Base-by-base conservation (phyloP, 805 yeast species). In the Clavispora carvajalis region DNA sequence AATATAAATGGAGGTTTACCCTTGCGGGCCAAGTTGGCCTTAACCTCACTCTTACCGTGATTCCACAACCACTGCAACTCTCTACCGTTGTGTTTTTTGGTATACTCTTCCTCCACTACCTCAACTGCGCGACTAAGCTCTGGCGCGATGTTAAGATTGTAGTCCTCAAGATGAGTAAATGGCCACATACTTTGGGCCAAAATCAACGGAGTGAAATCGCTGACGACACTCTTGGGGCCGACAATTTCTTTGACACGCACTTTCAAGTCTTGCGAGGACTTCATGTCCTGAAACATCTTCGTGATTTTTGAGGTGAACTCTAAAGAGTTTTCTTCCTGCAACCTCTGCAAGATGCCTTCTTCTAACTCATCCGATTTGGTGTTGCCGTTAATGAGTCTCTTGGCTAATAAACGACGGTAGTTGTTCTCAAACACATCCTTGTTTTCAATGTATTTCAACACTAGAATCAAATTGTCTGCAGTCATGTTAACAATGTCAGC, bases 11-110 rank as follows among this genome's bases (percentile, higher is more conserved):
- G 89, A 4, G 90, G 84, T 57, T 80, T 82, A 6, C 90, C 90
- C 26, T 84, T 81, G 51, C 82, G 82, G 5, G 91, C 77, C 47
- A 89, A 74, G 57, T 87, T 85, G 9, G 95, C 95, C 62, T 82
- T 85, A 42, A 93, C 65, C 60, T 93, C 99, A 45, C 95, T 93
- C 60, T 91, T 84, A 35, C 95, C 87, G 58, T 87, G 79, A 53
- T 88, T 84, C 97, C 97, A 93, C 44, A 91, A 75, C 99, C 99
- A 93, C 57, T 86, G 85, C 53, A 93, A 75, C 48, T 87, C 80
- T 62, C 98, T 77, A 10, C 97, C 97, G 46, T 71, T 77, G 62
- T 91, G 97, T 54, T 84, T 82, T 25, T 72, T 67, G 33, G 77
- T 71, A 61, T 91, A 95, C 44, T 85, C 72, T 30, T 75, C 72